Evolutionary conservation across 2,329 filamentous ascomycete genomes (phyloP).

Genomic region (Hymenoscyphus repandus): DNA sequence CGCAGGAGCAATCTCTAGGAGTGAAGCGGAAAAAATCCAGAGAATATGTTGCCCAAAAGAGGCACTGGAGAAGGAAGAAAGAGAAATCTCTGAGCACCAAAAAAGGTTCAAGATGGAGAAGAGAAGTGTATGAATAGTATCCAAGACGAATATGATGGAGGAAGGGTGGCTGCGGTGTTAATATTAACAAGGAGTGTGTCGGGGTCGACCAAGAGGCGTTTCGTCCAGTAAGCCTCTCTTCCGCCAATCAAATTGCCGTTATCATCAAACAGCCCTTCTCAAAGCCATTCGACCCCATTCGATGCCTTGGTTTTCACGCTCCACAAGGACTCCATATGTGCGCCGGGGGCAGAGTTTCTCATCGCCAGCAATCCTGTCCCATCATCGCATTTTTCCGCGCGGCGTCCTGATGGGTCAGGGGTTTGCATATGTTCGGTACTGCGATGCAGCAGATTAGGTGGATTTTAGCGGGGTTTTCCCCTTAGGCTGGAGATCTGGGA

Average conservation of each 20-base stretch:
- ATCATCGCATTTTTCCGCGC: background rate
- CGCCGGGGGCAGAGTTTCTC: background rate
- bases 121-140: background rate
- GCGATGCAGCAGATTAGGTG: no score
- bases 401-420: background rate
- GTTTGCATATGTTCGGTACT: no score
- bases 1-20: background rate
- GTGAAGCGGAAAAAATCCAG: background rate
- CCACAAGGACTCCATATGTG: no score
- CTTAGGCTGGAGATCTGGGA: no score
- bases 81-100: background rate
- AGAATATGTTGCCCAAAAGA: background rate
- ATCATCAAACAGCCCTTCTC: no score
- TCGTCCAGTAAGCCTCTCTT: no score
- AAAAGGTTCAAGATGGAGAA: background rate
- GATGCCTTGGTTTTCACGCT: no score
- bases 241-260: no score
- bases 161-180: background rate
- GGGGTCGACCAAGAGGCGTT: background rate
- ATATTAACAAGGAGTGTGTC: slow-evolving; percentile 1
- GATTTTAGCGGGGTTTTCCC: no score
- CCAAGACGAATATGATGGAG: background rate
- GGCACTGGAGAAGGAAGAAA: background rate
- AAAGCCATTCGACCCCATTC: no score
- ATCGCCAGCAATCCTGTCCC: background rate